Percentiles rank a stretch among this genome's conserved stretches.
Evolutionary conservation across 208 protist species (phyloP).

Genomic region (Trichomonas tenax): DNA sequence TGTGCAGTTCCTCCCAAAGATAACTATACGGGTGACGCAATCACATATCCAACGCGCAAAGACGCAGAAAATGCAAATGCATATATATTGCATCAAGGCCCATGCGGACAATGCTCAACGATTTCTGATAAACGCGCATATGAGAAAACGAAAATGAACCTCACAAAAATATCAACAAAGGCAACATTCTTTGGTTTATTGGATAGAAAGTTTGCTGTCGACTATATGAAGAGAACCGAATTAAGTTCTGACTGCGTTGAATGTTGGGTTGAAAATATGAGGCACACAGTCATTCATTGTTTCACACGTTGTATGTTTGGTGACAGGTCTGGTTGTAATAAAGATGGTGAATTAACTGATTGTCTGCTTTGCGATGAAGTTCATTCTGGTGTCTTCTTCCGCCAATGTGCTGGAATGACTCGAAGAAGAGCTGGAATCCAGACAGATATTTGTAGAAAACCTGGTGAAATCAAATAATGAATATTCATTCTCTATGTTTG

Average conservation of each 20-base stretch:
- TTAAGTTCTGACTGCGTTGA: not conserved
- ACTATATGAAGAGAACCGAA: not conserved
- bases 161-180: not conserved
- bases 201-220: not conserved
- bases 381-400: not conserved
- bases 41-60: not conserved
- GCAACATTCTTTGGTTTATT: not conserved
- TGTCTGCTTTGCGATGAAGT: not conserved
- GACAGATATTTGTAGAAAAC: constrained; percentile 11
- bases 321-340: not conserved
- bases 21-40: not conserved
- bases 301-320: not conserved
- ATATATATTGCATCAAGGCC: not conserved
- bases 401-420: constrained; percentile 1
- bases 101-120: not conserved
- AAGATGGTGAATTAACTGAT: not conserved
- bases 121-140: not conserved
- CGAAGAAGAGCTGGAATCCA: constrained; percentile 14
- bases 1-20: not conserved
- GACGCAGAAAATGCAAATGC: not conserved
- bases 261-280: not conserved
- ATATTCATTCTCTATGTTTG: no score
- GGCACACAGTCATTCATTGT: not conserved
- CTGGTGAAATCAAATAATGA: constrained; percentile 2
- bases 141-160: not conserved